Evolutionary conservation across 1,284 basidiomycete genomes (phyloP), one percentile per base, ranked within the genome.

Genomic region (Cutaneotrichosporon sp.): DNA sequence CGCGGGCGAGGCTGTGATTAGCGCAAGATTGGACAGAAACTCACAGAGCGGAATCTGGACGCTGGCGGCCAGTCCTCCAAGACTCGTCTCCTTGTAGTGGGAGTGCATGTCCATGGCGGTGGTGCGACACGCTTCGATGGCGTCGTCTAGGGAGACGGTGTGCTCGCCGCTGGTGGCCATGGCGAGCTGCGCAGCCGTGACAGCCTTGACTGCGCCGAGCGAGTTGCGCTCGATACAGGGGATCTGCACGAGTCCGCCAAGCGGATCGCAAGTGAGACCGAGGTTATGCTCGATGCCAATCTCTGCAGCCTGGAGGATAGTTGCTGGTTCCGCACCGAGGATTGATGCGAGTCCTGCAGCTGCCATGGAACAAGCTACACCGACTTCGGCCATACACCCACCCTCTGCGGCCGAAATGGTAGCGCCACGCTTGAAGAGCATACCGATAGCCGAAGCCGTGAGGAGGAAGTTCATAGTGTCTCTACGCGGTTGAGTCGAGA

Each of bases 361-460:
- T 13, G 75, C 73, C 78, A 80, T 80, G 10, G 71, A 72, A 57
- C 73, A 74, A 2, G 78, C 78, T 11, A 80, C 78, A 6, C 81
- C 81, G 21, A 82, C 81, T 64, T 81, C 80, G 10, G 77, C 82
- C 82, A 83, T 82, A 65, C 82, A 83, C 14, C 81, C 92, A 49
- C 92, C 93, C 79, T 98, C 95, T 0, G 96, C 95, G 10, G 95
- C 96, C 51, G 89, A 91, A 58, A 98, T 97, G 0, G 95, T 97
- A 62, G 93, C 95, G 26, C 95, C 95, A 61, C 95, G 87, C 78
- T 98, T 98, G 84, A 96, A 97, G 21, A 98, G 83, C 96, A 98
- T 98, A 5, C 94, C 94, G 61, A 97, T 82, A 2, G 94, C 93
- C 0, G 90, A 84, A 55, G 92, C 90, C 4, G 91, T 93, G 61